Evolutionary conservation across 176 grass and related monocot species (phyloP).

Genomic region (Dendrocalamus sinicus): DNA sequence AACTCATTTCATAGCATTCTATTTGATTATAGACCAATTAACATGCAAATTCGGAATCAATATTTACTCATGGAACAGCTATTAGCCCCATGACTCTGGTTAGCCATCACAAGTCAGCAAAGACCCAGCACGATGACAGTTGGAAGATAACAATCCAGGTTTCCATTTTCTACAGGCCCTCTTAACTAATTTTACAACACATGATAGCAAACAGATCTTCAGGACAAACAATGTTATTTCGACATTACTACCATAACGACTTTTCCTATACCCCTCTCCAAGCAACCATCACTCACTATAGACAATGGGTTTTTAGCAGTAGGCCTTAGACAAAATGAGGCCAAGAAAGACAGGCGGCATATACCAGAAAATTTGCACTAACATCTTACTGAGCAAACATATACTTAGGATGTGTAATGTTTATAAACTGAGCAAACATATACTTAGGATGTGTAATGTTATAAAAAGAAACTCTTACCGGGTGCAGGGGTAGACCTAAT

Average conservation of each 20-base stretch:
- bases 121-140: neutral
- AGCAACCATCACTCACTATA: neutral
- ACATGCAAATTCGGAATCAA: slow-evolving; percentile 2
- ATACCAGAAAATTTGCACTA: neutral
- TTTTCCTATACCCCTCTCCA: neutral
- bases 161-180: neutral
- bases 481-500: slow-evolving; percentile 72
- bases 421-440: neutral
- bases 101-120: neutral
- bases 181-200: neutral
- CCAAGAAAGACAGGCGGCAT: neutral
- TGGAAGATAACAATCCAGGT: neutral
- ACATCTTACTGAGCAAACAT: neutral
- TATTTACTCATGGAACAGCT: neutral
- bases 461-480: slow-evolving; percentile 55
- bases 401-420: neutral
- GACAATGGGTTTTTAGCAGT: neutral
- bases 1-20: neutral
- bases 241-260: neutral
- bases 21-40: neutral
- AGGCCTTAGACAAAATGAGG: neutral
- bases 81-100: neutral
- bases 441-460: neutral
- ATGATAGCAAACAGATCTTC: neutral
- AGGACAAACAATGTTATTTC: neutral